These are phyloP conservation scores for Hanseniaspora meyeri DNA, from an alignment of 805 yeast genomes.

Conservation along the genomic window DNA sequence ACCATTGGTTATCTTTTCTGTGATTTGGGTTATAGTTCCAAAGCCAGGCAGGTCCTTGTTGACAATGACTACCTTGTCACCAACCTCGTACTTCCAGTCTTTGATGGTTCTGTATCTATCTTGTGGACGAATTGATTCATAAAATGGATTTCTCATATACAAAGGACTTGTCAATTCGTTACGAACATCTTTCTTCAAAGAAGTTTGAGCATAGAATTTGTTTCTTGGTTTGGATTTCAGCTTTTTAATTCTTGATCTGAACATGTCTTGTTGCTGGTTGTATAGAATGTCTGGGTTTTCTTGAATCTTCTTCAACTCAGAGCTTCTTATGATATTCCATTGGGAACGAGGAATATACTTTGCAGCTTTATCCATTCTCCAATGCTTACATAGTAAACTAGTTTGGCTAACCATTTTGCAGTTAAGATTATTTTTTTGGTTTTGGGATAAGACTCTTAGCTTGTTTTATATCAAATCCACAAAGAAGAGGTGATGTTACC, in stretches of 20 bases:
- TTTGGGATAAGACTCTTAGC: not conserved
- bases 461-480: too few relatives aligned
- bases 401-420: not conserved
- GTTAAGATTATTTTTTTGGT: not conserved
- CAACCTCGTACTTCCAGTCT: conserved; percentile 53
- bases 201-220: not conserved
- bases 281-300: not conserved
- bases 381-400: conserved; percentile 16
- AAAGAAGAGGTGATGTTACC: too few relatives aligned
- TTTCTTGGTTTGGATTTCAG: not conserved
- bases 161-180: conserved; percentile 24
- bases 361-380: conserved; percentile 5
- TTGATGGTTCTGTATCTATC: conserved; percentile 32
- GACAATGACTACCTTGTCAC: conserved; percentile 64
- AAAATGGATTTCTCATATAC: conserved; percentile 20
- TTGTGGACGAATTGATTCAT: conserved; percentile 25
- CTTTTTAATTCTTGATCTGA: not conserved
- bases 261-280: not conserved
- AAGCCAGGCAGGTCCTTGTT: conserved; percentile 49
- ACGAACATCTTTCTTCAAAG: not conserved
- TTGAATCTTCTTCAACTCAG: not conserved
- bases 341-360: not conserved
- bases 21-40: conserved; percentile 40
- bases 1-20: conserved; percentile 32
- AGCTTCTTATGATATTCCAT: conserved; percentile 20